Evolutionary conservation across 495 filamentous ascomycete species (phyloP).

Genomic region (Penicillium paradoxum): DNA sequence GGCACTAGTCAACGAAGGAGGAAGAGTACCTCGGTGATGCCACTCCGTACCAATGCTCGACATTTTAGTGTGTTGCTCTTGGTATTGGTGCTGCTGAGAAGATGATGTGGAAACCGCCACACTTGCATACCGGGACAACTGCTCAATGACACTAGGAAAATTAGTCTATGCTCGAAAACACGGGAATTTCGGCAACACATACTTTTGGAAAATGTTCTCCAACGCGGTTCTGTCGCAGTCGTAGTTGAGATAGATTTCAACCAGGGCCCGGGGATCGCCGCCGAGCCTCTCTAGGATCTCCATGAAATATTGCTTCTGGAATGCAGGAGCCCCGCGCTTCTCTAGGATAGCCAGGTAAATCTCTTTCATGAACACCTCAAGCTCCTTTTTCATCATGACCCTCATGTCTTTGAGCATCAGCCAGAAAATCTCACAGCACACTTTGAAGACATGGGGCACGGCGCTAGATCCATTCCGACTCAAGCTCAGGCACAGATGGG

Average conservation of each 20-base stretch:
- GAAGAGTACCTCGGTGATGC: slow-evolving; percentile 77
- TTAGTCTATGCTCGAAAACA: slow-evolving; percentile 14
- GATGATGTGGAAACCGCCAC: slow-evolving; percentile 67
- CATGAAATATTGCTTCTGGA: slow-evolving; percentile 90
- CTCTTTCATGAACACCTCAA: slow-evolving; percentile 96
- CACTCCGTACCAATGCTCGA: slow-evolving; percentile 60
- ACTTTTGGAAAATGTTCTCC: slow-evolving; percentile 93
- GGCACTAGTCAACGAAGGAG: slow-evolving; percentile 77
- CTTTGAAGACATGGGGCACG: slow-evolving; percentile 85
- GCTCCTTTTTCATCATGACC: slow-evolving; percentile 95
- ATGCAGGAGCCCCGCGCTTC: slow-evolving; percentile 74
- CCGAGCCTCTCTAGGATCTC: slow-evolving; percentile 77
- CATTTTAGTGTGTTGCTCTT: slow-evolving; percentile 66
- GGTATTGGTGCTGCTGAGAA: slow-evolving; percentile 76
- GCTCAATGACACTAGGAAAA: slow-evolving; percentile 69
- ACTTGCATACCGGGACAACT: slow-evolving; percentile 77
- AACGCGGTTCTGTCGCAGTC: slow-evolving; percentile 90
- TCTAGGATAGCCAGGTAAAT: slow-evolving; percentile 95
- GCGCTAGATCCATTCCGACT: slow-evolving; percentile 93
- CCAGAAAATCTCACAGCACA: slow-evolving; percentile 97
- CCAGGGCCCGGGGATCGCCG: slow-evolving; percentile 78
- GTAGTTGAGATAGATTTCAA: slow-evolving; percentile 97
- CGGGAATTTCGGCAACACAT: slow-evolving; percentile 5
- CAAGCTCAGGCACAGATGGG: slow-evolving; percentile 89
- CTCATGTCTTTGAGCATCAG: slow-evolving; percentile 91